Conservation (phyloP, 2,329 filamentous ascomycete species). For the Beauveria rudraprayagi region DNA sequence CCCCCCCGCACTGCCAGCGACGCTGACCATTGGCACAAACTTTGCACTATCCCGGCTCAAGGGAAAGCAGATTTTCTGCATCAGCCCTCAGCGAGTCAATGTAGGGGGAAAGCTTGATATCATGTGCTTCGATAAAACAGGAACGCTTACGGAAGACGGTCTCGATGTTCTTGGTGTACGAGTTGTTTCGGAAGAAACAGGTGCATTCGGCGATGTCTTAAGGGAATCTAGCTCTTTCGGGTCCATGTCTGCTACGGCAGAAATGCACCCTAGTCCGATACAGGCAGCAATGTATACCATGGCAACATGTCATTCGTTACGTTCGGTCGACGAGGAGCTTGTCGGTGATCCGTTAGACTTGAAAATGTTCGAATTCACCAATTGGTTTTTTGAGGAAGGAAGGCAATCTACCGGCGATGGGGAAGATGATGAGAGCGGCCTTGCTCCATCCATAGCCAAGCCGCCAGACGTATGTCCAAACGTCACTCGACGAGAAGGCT, state of each 20-base stretch:
- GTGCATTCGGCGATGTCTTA: conserved; percentile 68
- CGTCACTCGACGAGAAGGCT: conserved; percentile 20
- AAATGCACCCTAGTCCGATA: conserved; percentile 25
- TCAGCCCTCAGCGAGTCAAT: conserved; percentile 94
- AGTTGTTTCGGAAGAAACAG: conserved; percentile 56
- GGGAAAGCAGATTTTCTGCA: conserved; percentile 89
- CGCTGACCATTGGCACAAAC: conserved; percentile 90
- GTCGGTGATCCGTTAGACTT: conserved; percentile 90
- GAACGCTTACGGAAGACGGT: conserved; percentile 94
- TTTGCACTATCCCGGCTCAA: conserved; percentile 85
- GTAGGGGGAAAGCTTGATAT: conserved; percentile 93
- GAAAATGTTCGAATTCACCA: conserved; percentile 98
- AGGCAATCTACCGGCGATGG: conserved; percentile 55
- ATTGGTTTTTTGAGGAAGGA: conserved; percentile 87
- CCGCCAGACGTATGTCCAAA: conserved; percentile 51
- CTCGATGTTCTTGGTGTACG: conserved; percentile 86
- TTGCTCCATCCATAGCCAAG: conserved; percentile 82
- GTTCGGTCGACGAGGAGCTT: conserved; percentile 78
- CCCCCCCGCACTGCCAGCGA: conserved; percentile 87
- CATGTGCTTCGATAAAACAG: conserved; percentile 97
- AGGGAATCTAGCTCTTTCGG: conserved; percentile 55
- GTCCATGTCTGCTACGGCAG: conserved; percentile 24
- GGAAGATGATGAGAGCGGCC: conserved; percentile 63
- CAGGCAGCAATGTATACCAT: conserved; percentile 78
- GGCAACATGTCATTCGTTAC: conserved; percentile 92